These are phyloP conservation scores for Rhipidocladum racemiflorum DNA, from an alignment of 176 grass and related monocot species.

Conservation along the genomic window DNA sequence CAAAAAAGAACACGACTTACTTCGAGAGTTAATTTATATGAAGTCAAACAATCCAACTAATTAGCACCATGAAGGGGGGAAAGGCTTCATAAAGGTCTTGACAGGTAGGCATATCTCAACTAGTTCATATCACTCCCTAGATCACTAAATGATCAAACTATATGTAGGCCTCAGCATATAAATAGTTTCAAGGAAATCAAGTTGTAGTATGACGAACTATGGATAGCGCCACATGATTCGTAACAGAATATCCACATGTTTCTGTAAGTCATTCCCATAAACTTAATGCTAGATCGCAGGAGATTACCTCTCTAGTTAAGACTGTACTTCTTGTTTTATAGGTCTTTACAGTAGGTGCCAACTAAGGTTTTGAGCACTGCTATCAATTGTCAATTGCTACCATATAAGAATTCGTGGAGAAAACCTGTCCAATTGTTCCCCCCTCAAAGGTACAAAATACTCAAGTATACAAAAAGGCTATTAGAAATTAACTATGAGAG, in stretches of 20 bases:
- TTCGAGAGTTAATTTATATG: conserved; percentile 16
- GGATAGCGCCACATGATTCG: neutral
- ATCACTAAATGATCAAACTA: neutral
- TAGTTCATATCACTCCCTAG: neutral
- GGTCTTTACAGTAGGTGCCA: neutral
- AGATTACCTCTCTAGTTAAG: neutral
- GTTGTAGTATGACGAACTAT: neutral
- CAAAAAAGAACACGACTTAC: conserved; percentile 9
- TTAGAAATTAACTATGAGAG: neutral
- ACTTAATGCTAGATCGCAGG: neutral
- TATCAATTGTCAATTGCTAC: neutral
- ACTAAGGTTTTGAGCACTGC: neutral
- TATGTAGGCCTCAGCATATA: neutral
- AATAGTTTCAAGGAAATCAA: neutral
- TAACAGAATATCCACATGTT: conserved; percentile 15
- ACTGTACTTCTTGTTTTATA: neutral
- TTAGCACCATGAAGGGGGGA: neutral
- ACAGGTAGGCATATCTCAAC: neutral
- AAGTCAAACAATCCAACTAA: conserved; percentile 3
- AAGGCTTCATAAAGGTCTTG: neutral
- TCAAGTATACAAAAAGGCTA: neutral
- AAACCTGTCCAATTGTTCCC: neutral
- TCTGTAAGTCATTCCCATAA: neutral
- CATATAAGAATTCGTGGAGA: neutral
- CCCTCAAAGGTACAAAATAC: conserved; percentile 12